These are phyloP conservation scores for Colletotrichum abscissum DNA, from an alignment of 2,329 filamentous ascomycete genomes.

Conservation along the genomic window DNA sequence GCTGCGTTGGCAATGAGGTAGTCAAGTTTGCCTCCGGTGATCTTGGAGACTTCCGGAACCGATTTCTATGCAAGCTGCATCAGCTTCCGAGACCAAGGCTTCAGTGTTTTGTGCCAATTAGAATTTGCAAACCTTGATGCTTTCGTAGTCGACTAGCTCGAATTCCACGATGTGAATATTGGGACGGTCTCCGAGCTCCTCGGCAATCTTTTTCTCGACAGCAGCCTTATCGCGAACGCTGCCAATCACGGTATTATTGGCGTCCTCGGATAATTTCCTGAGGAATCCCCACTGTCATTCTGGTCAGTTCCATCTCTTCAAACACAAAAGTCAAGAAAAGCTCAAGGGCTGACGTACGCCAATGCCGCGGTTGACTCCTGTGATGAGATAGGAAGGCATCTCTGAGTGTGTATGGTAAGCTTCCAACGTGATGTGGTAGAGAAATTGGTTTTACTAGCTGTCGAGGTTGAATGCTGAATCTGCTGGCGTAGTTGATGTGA, in stretches of 20 bases:
- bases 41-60: slow-evolving; percentile 40
- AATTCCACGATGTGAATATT: slow-evolving; percentile 56
- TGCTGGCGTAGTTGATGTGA: neutral
- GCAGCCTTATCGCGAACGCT: slow-evolving; percentile 58
- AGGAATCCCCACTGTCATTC: neutral
- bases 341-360: neutral
- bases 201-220: slow-evolving; percentile 55
- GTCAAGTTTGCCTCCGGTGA: slow-evolving; percentile 56
- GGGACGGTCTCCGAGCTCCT: slow-evolving; percentile 48
- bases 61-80: neutral
- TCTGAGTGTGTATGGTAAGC: too few species aligned
- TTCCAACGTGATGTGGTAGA: too few species aligned
- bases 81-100: neutral
- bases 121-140: slow-evolving; percentile 46
- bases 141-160: slow-evolving; percentile 53
- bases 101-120: neutral
- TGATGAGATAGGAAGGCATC: slow-evolving; percentile 16
- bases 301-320: neutral
- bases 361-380: slow-evolving; percentile 10
- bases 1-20: slow-evolving; percentile 65
- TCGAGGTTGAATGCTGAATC: too few species aligned
- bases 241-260: slow-evolving; percentile 57
- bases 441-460: too few species aligned
- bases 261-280: slow-evolving; percentile 50
- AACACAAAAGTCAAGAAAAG: too few species aligned